A percentile compares a stretch with the other conserved stretches of the same genome.
Conservation (phyloP, 345 rosid genomes). For the Crucihimalaya himalaica region DNA sequence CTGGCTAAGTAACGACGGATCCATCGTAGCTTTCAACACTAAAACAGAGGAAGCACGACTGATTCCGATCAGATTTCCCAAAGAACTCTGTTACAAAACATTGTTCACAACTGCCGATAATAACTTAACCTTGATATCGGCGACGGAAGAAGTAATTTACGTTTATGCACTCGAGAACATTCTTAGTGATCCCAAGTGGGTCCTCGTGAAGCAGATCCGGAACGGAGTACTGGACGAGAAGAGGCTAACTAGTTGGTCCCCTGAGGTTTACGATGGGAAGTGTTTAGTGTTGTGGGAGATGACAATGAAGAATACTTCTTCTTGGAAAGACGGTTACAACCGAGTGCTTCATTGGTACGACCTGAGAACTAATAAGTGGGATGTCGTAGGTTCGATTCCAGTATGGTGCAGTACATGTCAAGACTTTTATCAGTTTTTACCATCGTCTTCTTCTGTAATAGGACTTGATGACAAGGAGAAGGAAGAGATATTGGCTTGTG, state of each 20-base stretch:
- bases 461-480: background rate
- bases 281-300: background rate
- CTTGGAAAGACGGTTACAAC: background rate
- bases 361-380: background rate
- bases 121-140: background rate
- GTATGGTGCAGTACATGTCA: background rate
- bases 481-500: background rate
- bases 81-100: background rate
- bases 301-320: too few species aligned
- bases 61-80: background rate
- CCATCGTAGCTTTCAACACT: conserved; percentile 10
- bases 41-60: conserved; percentile 1
- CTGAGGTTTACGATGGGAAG: background rate
- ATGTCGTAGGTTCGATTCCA: background rate
- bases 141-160: background rate
- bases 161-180: background rate
- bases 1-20: conserved; percentile 21
- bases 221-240: background rate
- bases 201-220: background rate
- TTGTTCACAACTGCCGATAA: background rate
- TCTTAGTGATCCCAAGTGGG: conserved; percentile 15
- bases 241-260: background rate
- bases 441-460: background rate
- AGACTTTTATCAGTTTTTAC: background rate
- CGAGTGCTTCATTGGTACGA: conserved; percentile 16